Percentiles rank a stretch among this genome's conserved stretches.
Evolutionary conservation across 306 rosid species (phyloP).

Genomic region (Quercus dentata): DNA sequence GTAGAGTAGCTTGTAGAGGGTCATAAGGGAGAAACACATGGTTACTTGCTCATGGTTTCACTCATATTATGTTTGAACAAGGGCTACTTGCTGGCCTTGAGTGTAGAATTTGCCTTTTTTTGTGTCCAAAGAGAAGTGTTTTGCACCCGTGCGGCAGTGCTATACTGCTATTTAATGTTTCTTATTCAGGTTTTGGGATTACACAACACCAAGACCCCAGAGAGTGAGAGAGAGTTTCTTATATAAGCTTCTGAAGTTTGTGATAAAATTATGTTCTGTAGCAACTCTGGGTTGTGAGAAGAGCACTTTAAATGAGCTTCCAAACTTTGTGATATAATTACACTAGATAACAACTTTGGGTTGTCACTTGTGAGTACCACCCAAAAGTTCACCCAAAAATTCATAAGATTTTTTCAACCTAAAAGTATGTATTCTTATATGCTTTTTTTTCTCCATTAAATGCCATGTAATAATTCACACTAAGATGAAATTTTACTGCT

Average conservation of each 20-base stretch:
- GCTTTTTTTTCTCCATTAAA: constrained; percentile 1
- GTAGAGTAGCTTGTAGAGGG: constrained; percentile 25
- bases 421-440: neutral
- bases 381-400: neutral
- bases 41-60: constrained; percentile 31
- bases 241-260: neutral
- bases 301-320: neutral
- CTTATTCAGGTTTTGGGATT: neutral
- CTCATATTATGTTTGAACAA: constrained; percentile 14
- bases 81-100: constrained; percentile 18
- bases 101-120: constrained; percentile 5
- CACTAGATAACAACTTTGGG: neutral
- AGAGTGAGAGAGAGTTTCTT: neutral
- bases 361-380: neutral
- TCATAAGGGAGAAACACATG: constrained; percentile 34
- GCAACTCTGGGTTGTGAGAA: constrained; percentile 2
- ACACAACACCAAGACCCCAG: neutral
- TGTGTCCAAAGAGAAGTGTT: constrained; percentile 1
- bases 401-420: neutral
- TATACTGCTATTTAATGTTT: neutral
- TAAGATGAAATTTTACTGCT: neutral
- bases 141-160: neutral
- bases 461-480: neutral
- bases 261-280: neutral
- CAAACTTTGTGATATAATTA: neutral